Evolutionary conservation across 192 early-diverging fungal genomes (phyloP).

Genomic region (Umbelopsis isabellina): DNA sequence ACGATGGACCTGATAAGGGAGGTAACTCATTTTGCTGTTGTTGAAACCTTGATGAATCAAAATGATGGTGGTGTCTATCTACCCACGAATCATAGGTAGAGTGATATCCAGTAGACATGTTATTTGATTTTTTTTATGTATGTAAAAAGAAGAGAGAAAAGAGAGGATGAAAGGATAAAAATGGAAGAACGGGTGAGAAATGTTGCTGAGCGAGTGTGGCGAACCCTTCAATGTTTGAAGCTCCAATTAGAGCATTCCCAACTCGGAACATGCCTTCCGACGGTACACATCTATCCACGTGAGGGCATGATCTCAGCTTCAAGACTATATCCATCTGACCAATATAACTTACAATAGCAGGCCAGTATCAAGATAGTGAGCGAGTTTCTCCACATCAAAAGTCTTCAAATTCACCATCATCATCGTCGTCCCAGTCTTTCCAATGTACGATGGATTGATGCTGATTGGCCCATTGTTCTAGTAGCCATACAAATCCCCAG

Average conservation of each 20-base stretch:
- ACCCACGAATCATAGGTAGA: conserved; percentile 21
- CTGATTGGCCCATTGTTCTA: conserved; percentile 38
- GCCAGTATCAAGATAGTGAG: not conserved
- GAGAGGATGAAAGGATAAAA: conserved; percentile 2
- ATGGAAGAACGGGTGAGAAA: conserved; percentile 19
- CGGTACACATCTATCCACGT: conserved; percentile 21
- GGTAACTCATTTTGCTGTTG: conserved; percentile 24
- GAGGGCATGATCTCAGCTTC: conserved; percentile 22
- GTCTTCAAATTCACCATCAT: not conserved
- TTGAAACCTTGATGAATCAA: conserved; percentile 21
- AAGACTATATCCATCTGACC: conserved; percentile 3
- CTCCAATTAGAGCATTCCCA: conserved; percentile 21
- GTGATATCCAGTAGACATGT: conserved; percentile 16
- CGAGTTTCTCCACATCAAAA: conserved; percentile 1
- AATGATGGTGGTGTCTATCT: conserved; percentile 20
- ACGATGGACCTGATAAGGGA: conserved; percentile 10
- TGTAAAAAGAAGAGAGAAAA: not conserved
- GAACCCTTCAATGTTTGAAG: conserved; percentile 25
- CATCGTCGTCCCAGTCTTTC: not conserved
- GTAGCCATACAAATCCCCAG: conserved; percentile 28
- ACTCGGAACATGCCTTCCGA: conserved; percentile 24
- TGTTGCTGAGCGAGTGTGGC: conserved; percentile 21
- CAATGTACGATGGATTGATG: conserved; percentile 3
- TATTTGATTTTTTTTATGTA: not conserved
- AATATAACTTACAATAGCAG: conserved; percentile 14